Percentiles rank a stretch among this genome's conserved stretches.
Conservation (phyloP, 176 grass and related monocot genomes). For the Zoysia pacifica region DNA sequence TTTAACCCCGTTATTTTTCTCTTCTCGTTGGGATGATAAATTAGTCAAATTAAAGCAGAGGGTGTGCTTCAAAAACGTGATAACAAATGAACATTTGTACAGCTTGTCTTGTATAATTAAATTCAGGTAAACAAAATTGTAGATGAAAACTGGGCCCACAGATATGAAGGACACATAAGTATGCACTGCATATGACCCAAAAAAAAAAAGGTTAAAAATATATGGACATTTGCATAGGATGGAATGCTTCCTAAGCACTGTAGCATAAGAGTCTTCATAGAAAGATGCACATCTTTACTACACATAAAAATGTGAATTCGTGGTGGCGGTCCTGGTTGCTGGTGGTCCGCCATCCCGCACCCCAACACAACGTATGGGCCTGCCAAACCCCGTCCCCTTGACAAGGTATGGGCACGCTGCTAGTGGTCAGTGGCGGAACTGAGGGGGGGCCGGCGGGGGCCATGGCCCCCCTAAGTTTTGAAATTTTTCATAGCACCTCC, state of each 20-base stretch:
- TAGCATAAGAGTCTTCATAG: background rate
- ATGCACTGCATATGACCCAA: background rate
- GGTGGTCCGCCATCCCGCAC: no score
- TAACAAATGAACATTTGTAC: background rate
- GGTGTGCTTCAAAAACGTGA: conserved; percentile 9
- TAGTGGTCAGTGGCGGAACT: no score
- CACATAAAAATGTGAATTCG: no score
- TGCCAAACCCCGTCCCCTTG: no score
- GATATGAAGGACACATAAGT: background rate
- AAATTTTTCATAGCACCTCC: no score
- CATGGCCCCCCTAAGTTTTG: no score
- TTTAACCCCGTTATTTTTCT: background rate
- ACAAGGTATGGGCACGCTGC: no score
- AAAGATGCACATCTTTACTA: background rate
- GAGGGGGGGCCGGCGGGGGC: no score
- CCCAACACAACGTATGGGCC: no score
- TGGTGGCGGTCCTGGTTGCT: no score
- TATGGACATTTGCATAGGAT: background rate
- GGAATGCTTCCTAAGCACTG: background rate
- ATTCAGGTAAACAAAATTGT: background rate
- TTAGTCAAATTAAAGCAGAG: no score
- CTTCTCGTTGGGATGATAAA: no score
- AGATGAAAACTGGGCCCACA: background rate
- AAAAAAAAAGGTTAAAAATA: background rate
- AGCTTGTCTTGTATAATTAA: background rate